Percentiles rank a stretch among this genome's conserved stretches.
Conservation (phyloP, 2,329 filamentous ascomycete species). For the Setomelanomma holmii region DNA sequence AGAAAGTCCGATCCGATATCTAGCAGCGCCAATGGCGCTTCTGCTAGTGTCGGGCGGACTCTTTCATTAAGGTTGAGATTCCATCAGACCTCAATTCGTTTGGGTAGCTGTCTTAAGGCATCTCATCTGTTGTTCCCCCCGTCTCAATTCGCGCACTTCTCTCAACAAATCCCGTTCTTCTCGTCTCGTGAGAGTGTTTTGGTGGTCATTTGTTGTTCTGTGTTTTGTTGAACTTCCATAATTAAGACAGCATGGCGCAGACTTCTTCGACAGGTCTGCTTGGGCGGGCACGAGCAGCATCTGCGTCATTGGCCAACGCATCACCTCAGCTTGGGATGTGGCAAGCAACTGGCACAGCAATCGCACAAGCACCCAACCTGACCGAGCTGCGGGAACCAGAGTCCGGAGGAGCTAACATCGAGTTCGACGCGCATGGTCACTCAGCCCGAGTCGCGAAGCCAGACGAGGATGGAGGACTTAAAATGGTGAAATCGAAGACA, state of each 20-base stretch:
- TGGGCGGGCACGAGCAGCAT: slow-evolving; percentile 33
- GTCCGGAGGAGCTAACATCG: slow-evolving; percentile 23
- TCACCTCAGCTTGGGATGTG: slow-evolving; percentile 50
- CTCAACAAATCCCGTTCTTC: too few relatives aligned
- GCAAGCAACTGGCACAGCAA: slow-evolving; percentile 51
- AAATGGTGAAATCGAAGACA: slow-evolving; percentile 14
- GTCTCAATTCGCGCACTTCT: too few relatives aligned
- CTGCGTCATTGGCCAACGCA: slow-evolving; percentile 41
- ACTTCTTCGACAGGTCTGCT: slow-evolving; percentile 13
- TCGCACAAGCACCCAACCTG: slow-evolving; percentile 51
- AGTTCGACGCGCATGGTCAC: slow-evolving; percentile 23
- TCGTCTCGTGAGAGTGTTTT: too few relatives aligned
- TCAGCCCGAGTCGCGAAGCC: slow-evolving; percentile 20
- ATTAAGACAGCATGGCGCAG: slow-evolving; percentile 10
- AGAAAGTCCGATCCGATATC: too few relatives aligned
- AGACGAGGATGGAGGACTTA: slow-evolving; percentile 17
- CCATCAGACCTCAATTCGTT: too few relatives aligned
- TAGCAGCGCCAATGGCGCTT: too few relatives aligned
- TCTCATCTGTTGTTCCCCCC: too few relatives aligned
- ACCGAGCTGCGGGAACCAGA: slow-evolving; percentile 43
- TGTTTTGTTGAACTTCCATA: not conserved
- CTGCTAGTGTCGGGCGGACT: too few relatives aligned
- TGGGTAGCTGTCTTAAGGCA: too few relatives aligned
- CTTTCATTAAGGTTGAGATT: too few relatives aligned
- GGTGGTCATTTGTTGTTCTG: too few relatives aligned